Evolutionary conservation across 2,329 filamentous ascomycete species (phyloP).

Genomic region (Ceratocystiopsis minuta): DNA sequence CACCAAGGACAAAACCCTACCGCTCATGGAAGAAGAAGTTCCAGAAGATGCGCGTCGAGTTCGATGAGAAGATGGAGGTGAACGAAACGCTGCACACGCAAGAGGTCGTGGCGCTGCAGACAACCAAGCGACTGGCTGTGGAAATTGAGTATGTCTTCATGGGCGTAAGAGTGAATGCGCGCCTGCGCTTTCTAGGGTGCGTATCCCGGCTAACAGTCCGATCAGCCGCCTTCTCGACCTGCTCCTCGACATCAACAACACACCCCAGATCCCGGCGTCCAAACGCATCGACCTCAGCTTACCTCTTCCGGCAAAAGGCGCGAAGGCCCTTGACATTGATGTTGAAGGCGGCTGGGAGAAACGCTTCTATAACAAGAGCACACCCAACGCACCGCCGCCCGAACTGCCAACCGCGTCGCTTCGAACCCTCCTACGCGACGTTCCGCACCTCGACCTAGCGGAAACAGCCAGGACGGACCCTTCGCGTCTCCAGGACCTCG

Average conservation of each 20-base stretch:
- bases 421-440: conserved; percentile 29
- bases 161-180: not conserved
- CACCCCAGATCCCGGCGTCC: conserved; percentile 54
- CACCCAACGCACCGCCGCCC: conserved; percentile 60
- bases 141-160: conserved; percentile 64
- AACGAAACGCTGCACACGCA: conserved; percentile 68
- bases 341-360: conserved; percentile 37
- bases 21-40: conserved; percentile 85
- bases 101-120: conserved; percentile 63
- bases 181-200: not conserved
- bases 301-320: conserved; percentile 19
- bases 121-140: conserved; percentile 67
- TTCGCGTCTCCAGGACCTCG: conserved; percentile 29
- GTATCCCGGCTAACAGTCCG: conserved; percentile 6
- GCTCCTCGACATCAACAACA: conserved; percentile 76
- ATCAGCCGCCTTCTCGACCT: conserved; percentile 71
- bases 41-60: conserved; percentile 68
- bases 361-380: conserved; percentile 62
- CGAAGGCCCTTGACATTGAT: conserved; percentile 57
- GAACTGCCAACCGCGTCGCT: conserved; percentile 31
- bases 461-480: conserved; percentile 48
- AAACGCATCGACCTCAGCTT: conserved; percentile 56
- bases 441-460: conserved; percentile 32
- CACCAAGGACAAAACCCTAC: conserved; percentile 22
- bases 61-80: conserved; percentile 60